Evolutionary conservation across 2,329 filamentous ascomycete genomes (phyloP).

Genomic region (Botrytis sinoallii): DNA sequence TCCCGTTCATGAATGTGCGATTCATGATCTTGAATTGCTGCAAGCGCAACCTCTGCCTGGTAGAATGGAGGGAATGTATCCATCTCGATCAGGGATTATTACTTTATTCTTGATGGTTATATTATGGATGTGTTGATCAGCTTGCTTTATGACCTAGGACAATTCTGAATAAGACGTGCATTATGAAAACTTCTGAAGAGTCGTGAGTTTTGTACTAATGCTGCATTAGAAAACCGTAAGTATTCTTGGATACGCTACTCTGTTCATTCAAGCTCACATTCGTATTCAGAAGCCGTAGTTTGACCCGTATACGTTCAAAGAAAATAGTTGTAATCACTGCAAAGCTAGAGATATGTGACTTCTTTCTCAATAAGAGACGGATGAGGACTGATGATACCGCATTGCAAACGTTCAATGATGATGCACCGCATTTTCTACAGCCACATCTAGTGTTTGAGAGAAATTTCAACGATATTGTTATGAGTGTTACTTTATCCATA

Average conservation of each 20-base stretch:
- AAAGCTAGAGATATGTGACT: not conserved
- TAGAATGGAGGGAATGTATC: not conserved
- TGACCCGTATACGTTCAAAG: not conserved
- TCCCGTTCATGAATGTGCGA: not conserved
- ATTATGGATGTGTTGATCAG: accelerated
- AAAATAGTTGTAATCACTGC: not conserved
- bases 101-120: not conserved
- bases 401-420: not conserved
- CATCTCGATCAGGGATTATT: not conserved
- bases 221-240: not conserved
- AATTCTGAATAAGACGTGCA: not conserved
- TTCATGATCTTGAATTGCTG: not conserved
- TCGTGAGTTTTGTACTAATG: not conserved
- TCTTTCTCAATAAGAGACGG: not conserved
- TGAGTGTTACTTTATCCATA: not conserved
- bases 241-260: not conserved
- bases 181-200: not conserved
- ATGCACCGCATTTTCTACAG: not conserved
- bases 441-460: not conserved
- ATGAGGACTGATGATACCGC: not conserved
- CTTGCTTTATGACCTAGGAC: too few species aligned
- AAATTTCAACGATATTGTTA: not conserved
- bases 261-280: accelerated
- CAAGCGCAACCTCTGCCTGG: accelerated
- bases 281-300: not conserved